A percentile compares a stretch with the other conserved stretches of the same genome.
These are phyloP conservation scores for Coemansia javaensis DNA, from an alignment of 192 early-diverging fungal genomes.

Conservation along the genomic window DNA sequence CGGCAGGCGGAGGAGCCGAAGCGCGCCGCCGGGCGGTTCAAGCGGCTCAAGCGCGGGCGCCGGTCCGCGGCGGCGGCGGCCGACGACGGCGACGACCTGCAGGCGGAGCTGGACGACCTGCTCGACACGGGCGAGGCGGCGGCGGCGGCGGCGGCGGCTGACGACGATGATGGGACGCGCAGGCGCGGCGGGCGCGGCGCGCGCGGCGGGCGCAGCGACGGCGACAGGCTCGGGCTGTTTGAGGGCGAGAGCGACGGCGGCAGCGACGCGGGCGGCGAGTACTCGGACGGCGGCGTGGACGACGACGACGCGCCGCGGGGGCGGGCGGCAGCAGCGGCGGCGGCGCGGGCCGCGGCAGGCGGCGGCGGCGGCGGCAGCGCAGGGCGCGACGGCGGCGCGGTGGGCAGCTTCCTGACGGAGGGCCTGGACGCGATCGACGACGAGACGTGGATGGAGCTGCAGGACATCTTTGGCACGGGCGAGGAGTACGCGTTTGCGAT, in stretches of 20 bases:
- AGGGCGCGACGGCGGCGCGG: no score
- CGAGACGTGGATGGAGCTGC: slow-evolving; percentile 70
- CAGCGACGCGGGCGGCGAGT: slow-evolving; percentile 1
- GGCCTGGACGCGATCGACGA: slow-evolving; percentile 50
- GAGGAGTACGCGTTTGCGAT: slow-evolving; percentile 74
- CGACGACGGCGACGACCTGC: slow-evolving; percentile 53
- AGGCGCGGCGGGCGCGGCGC: neutral
- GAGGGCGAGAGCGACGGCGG: slow-evolving; percentile 26
- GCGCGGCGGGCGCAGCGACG: slow-evolving; percentile 7
- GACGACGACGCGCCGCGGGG: slow-evolving; percentile 2
- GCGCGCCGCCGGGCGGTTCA: slow-evolving; percentile 56
- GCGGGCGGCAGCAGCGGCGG: no score
- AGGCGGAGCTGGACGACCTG: slow-evolving; percentile 28
- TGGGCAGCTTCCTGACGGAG: slow-evolving; percentile 36
- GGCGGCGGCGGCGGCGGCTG: neutral
- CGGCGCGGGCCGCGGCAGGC: slow-evolving; percentile 5
- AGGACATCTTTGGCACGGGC: slow-evolving; percentile 90
- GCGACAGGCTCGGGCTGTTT: slow-evolving; percentile 42
- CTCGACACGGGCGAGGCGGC: slow-evolving; percentile 23
- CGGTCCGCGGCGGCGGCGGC: slow-evolving; percentile 13
- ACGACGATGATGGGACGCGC: no score
- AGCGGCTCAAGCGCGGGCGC: slow-evolving; percentile 72
- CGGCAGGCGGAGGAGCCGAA: slow-evolving; percentile 25
- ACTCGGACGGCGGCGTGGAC: neutral
- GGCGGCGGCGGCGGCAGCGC: no score